These are phyloP conservation scores for Vigna nakashimae DNA, from an alignment of 306 rosid genomes.

Conservation along the genomic window DNA sequence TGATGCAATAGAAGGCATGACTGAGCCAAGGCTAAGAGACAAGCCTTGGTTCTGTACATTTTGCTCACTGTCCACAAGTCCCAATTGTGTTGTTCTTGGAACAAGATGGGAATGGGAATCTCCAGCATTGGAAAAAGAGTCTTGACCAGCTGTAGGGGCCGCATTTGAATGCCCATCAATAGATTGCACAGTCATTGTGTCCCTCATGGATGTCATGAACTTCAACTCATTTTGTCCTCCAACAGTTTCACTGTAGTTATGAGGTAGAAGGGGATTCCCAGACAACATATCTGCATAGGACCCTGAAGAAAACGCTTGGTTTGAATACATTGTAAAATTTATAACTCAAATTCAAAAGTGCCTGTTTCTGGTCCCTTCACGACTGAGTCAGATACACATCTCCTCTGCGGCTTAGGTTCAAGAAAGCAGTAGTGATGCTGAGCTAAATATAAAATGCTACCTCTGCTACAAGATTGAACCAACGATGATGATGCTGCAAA, in stretches of 20 bases:
- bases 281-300: constrained; percentile 67
- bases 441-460: constrained; percentile 8
- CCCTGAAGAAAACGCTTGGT: constrained; percentile 66
- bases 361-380: constrained; percentile 52
- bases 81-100: constrained; percentile 51
- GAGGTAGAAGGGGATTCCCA: constrained; percentile 52
- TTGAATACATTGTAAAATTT: constrained; percentile 64
- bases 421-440: constrained; percentile 28
- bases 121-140: constrained; percentile 45
- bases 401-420: not conserved
- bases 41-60: constrained; percentile 75
- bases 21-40: constrained; percentile 84
- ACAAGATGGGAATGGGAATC: constrained; percentile 49
- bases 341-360: constrained; percentile 48
- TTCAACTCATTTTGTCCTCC: constrained; percentile 69
- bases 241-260: constrained; percentile 55
- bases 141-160: constrained; percentile 31
- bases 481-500: constrained; percentile 11
- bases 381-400: constrained; percentile 42
- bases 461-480: constrained; percentile 34
- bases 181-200: constrained; percentile 50
- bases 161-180: constrained; percentile 48
- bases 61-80: constrained; percentile 52
- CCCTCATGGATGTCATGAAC: constrained; percentile 63
- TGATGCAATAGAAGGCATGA: constrained; percentile 58